Percentiles rank a stretch among this genome's conserved stretches.
Conservation (phyloP, 73 alveolate species). For the Tetrahymena malaccensis region DNA sequence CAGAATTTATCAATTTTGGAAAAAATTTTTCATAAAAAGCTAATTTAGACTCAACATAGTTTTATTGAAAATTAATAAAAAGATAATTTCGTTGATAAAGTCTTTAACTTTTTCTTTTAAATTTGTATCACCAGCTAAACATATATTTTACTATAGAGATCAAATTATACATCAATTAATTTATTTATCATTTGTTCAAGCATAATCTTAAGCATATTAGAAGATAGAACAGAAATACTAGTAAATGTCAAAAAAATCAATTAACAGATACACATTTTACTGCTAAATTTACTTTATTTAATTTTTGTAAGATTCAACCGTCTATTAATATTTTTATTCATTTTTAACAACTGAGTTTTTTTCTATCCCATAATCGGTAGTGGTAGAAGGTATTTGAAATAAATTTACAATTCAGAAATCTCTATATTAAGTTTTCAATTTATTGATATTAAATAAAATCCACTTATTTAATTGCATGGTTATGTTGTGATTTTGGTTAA, state of each 20-base stretch:
- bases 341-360: too few relatives aligned
- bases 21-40: too few relatives aligned
- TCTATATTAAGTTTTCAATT: background rate
- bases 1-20: background rate
- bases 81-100: background rate
- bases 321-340: background rate
- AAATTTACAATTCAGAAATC: background rate
- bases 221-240: background rate
- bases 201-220: background rate
- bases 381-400: background rate
- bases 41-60: background rate
- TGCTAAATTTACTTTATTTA: background rate
- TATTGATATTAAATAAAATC: background rate
- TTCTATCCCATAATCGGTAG: background rate
- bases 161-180: too few relatives aligned
- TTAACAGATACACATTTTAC: background rate
- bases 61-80: background rate
- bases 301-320: background rate
- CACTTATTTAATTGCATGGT: background rate
- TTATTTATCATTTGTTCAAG: background rate
- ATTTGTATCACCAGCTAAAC: background rate
- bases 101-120: background rate
- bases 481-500: background rate
- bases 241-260: too few relatives aligned
- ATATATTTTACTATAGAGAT: background rate